A percentile compares a stretch with the other conserved stretches of the same genome.
These are phyloP conservation scores for Ceratocystis alfenasii DNA, from an alignment of 2,329 filamentous ascomycete genomes.

Conservation along the genomic window DNA sequence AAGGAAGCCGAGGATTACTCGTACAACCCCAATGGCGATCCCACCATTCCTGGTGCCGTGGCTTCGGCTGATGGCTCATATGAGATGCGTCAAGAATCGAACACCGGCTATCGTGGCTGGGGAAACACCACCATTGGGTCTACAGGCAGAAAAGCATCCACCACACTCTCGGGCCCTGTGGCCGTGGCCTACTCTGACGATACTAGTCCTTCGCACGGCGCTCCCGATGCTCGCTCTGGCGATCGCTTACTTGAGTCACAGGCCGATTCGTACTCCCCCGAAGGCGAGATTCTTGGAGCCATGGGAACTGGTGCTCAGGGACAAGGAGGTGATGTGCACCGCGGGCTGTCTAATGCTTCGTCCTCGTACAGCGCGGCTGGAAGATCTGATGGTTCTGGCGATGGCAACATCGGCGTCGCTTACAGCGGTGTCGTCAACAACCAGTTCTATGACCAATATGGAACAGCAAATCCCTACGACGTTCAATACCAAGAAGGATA, in stretches of 20 bases:
- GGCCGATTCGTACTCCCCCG: conserved; percentile 44
- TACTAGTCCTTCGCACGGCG: conserved; percentile 50
- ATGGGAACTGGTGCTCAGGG: conserved; percentile 53
- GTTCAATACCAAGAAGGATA: conserved; percentile 20
- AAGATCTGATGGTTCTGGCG: conserved; percentile 57
- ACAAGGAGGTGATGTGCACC: conserved; percentile 53
- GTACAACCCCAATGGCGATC: conserved; percentile 95
- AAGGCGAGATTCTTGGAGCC: conserved; percentile 71
- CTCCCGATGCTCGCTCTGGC: conserved; percentile 55
- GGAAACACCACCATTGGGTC: conserved; percentile 55
- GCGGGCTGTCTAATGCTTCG: conserved; percentile 88
- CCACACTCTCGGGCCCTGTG: conserved; percentile 66
- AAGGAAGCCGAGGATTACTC: conserved; percentile 97
- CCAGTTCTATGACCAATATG: conserved; percentile 34
- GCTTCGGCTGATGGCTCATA: conserved; percentile 42
- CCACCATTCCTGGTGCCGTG: conserved; percentile 51
- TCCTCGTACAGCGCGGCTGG: conserved; percentile 82
- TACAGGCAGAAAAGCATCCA: conserved; percentile 72
- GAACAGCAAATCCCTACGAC: conserved; percentile 21
- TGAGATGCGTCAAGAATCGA: conserved; percentile 67
- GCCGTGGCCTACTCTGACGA: conserved; percentile 58
- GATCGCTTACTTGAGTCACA: conserved; percentile 46
- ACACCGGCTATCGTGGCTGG: conserved; percentile 85
- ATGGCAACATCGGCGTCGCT: conserved; percentile 35
- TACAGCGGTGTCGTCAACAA: conserved; percentile 38